Evolutionary conservation across 2,329 filamentous ascomycete species (phyloP).

Genomic region (Orbilia oligospora): DNA sequence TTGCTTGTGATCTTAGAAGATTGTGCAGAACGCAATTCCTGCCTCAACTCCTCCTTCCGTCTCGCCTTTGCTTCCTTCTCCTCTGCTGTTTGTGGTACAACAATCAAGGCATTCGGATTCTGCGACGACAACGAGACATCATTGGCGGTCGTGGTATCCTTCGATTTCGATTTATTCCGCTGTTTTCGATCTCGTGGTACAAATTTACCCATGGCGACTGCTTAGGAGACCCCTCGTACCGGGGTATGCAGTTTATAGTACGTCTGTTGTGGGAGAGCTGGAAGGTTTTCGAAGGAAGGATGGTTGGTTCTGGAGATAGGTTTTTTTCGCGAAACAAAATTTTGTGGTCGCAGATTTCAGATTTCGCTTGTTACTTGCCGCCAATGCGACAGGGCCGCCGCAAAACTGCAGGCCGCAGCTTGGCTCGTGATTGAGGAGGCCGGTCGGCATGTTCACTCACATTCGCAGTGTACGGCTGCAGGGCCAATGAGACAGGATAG

Average conservation of each 20-base stretch:
- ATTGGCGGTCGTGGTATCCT: slow-evolving; percentile 21
- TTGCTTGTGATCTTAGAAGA: slow-evolving; percentile 73
- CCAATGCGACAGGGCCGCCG: slow-evolving; percentile 43
- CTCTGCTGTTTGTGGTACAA: slow-evolving; percentile 47
- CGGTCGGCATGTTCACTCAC: slow-evolving; percentile 10
- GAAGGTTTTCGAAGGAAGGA: slow-evolving; percentile 11
- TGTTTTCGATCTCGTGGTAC: slow-evolving; percentile 57
- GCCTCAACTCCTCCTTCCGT: slow-evolving; percentile 67
- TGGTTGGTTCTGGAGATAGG: background rate
- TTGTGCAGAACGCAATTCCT: slow-evolving; percentile 72
- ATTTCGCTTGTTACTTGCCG: slow-evolving; percentile 37
- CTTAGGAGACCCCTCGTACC: background rate
- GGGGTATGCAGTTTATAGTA: background rate
- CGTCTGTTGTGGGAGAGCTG: slow-evolving; percentile 6
- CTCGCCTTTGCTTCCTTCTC: slow-evolving; percentile 54
- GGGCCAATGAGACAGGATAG: slow-evolving; percentile 1
- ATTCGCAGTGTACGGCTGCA: slow-evolving; percentile 8
- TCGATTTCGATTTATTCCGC: slow-evolving; percentile 54
- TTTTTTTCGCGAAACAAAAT: slow-evolving; percentile 53
- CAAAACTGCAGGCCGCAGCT: slow-evolving; percentile 26
- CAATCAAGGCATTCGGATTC: slow-evolving; percentile 53
- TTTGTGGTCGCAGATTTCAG: slow-evolving; percentile 51
- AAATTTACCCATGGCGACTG: slow-evolving; percentile 58
- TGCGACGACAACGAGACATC: slow-evolving; percentile 39
- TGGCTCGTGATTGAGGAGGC: background rate